phyloP scores from a whole-genome alignment of 768 basidiomycete species.

The Termitomyces sp. region DNA sequence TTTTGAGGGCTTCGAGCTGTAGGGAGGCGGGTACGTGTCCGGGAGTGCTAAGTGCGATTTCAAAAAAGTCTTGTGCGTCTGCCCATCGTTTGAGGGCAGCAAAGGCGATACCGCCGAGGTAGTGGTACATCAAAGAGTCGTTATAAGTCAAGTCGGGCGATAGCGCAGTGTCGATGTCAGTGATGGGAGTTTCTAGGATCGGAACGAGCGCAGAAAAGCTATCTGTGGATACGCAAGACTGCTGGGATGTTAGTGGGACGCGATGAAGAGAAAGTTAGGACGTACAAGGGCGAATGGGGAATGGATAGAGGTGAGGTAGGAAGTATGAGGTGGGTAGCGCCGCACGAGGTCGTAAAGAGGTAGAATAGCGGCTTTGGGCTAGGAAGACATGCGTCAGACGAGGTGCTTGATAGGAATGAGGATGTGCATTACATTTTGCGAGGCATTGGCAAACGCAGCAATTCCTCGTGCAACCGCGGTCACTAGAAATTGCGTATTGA shows the following conservation, averaged over 20 bases:
- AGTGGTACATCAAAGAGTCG: constrained; percentile 84
- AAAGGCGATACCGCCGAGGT: constrained; percentile 69
- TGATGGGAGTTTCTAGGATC: constrained; percentile 58
- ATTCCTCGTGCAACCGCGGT: constrained; percentile 64
- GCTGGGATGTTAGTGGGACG: constrained; percentile 5
- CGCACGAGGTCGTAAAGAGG: constrained; percentile 56
- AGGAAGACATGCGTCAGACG: constrained; percentile 1
- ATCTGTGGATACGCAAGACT: constrained; percentile 54
- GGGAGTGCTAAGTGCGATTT: constrained; percentile 68
- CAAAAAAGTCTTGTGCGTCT: constrained; percentile 73
- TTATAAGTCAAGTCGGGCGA: constrained; percentile 68
- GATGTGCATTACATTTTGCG: constrained; percentile 27
- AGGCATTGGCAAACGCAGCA: constrained; percentile 25
- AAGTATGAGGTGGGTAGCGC: constrained; percentile 53
- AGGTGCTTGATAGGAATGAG: not conserved
- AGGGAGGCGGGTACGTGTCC: constrained; percentile 55
- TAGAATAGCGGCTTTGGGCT: constrained; percentile 41
- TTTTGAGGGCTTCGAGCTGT: constrained; percentile 86
- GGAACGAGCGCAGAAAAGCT: constrained; percentile 55
- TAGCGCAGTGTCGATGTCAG: constrained; percentile 46
- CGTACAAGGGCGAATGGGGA: constrained; percentile 59
- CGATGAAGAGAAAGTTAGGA: not conserved
- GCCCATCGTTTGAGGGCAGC: constrained; percentile 61
- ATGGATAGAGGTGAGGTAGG: constrained; percentile 68
- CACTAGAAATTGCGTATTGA: constrained; percentile 35